Evolutionary conservation across 108 stramenopile species (phyloP), one percentile per base, ranked within the genome.

Genomic region (Cyclotella distinguenda): DNA sequence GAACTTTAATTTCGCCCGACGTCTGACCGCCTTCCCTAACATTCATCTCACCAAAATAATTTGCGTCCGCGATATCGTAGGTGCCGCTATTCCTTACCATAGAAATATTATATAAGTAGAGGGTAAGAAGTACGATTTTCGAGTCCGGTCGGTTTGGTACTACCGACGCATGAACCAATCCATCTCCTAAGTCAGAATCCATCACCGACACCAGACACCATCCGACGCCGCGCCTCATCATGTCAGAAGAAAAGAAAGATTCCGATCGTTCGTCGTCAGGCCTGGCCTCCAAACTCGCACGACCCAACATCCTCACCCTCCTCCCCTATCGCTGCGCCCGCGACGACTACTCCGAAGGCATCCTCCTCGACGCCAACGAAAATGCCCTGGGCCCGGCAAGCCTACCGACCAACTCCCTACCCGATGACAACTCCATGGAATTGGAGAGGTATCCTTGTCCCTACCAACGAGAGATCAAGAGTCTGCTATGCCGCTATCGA

Each of bases 351-450:
- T 78, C 72, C 49, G 52, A 78, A 7, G 97, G 97, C 28, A 65
- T 95, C 39, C 78, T 98, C 39, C 86, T 98, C 58, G 97, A 98
- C 68, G 97, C 96, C 65, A 98, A 98, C 66, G 97, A 98, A 72
- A 98, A 98, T 68, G 86, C 92, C 42, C 78, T 77, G 44, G 96
- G 97, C 11, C 86, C 97, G 10, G 76, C 93, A 9, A 63, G 68
- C 32, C 30, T 84, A 15, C 84, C 90, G 6, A 70, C 81, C 53
- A 86, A 87, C 34, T 79, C 64, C n/a, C 51, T 86, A 50, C 84
- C 84, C 15, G 75, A 79, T 34, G 83, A 86, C 33, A 82, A 81
- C 46, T 31, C 40, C 36, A 77, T 89, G 59, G 69, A 60, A 30
- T 65, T 96, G 32, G 90, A 97, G 51, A 81, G 97, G 13, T 97